Base-by-base conservation (phyloP, 176 grass and related monocot species). In the Eleusine indica region DNA sequence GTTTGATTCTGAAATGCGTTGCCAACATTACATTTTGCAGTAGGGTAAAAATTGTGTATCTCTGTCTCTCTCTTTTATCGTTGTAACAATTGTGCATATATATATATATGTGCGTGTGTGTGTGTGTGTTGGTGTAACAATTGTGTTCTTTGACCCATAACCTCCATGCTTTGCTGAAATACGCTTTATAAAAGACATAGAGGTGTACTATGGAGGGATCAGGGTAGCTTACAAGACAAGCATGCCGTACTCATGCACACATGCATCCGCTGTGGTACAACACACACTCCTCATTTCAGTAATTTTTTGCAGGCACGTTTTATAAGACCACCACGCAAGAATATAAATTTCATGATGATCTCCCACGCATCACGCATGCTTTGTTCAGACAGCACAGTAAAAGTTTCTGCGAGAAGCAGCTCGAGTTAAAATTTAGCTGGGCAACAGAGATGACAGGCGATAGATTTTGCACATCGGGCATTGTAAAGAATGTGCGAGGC, bases 401-500 rank as follows among this genome's bases (percentile, higher is more conserved):
- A 76, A 41, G 57, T 41, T 38, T 58, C 73, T 11, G 2, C 0
- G 19, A 60, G 35, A 76, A 58, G 32, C 53, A 61, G 21, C 57
- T 61, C 2, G 6, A 61, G 21, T 10, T 21, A 8, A 49, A 49
- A 49, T 49, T 49, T 49, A 49, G 11, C 32, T 35, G 32, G 48
- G 12, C 49, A 11, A 9, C 9, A 35, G 16, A 42, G 29, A 9
- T 13, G 44, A 37, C 44, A 79, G 48, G 29, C 1, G 77, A 15
- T 39, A 52, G 64, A 80, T 80, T 69, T 40, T 53, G 46, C 78
- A 1, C 78, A 1, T 56, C 2, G 66, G 78, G 78, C 35, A 70
- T 66, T 81, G 78, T 70, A 38, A 51, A 64, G 25, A 64, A 63
- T 63, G 60, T 29, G 22, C n/a, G 60, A 29, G 60, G n/a, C 60